A percentile compares a stretch with the other conserved stretches of the same genome.
Evolutionary conservation across 108 stramenopile species (phyloP).

Genomic region (Nitzschia inconspicua): DNA sequence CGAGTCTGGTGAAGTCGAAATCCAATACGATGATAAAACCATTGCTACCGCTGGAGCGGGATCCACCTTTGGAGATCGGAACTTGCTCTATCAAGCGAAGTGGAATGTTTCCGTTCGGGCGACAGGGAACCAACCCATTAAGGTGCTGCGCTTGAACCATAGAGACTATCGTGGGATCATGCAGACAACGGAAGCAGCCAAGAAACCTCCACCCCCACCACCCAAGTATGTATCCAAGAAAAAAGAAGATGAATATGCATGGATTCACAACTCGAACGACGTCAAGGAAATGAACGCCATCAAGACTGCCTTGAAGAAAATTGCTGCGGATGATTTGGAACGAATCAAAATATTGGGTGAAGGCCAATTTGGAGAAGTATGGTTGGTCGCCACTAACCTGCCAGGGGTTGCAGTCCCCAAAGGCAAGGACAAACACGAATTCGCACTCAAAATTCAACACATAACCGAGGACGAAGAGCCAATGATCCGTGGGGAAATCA

Average conservation of each 20-base stretch:
- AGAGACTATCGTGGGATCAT: constrained; percentile 11
- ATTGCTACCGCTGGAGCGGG: constrained; percentile 49
- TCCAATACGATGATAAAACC: constrained; percentile 39
- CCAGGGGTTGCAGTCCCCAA: constrained; percentile 9
- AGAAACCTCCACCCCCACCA: not conserved
- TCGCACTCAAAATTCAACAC: constrained; percentile 84
- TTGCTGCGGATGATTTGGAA: constrained; percentile 23
- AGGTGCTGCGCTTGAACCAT: constrained; percentile 5
- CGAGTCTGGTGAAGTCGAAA: constrained; percentile 42
- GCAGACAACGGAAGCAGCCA: constrained; percentile 18
- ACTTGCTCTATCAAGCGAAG: constrained; percentile 51
- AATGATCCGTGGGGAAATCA: constrained; percentile 68
- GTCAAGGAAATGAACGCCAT: not conserved
- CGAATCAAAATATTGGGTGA: constrained; percentile 41
- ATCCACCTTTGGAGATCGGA: constrained; percentile 72
- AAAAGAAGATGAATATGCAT: constrained; percentile 7
- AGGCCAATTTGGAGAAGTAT: constrained; percentile 56
- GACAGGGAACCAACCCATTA: not conserved
- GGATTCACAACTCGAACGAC: not conserved
- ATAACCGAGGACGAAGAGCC: constrained; percentile 74
- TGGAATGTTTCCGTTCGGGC: constrained; percentile 4
- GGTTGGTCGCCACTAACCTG: constrained; percentile 33
- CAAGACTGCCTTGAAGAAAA: not conserved
- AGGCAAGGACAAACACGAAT: constrained; percentile 57
- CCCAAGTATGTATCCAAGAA: not conserved